Evolutionary conservation across 805 yeast genomes (phyloP).

Genomic region (Naumovozyma dairenensis): DNA sequence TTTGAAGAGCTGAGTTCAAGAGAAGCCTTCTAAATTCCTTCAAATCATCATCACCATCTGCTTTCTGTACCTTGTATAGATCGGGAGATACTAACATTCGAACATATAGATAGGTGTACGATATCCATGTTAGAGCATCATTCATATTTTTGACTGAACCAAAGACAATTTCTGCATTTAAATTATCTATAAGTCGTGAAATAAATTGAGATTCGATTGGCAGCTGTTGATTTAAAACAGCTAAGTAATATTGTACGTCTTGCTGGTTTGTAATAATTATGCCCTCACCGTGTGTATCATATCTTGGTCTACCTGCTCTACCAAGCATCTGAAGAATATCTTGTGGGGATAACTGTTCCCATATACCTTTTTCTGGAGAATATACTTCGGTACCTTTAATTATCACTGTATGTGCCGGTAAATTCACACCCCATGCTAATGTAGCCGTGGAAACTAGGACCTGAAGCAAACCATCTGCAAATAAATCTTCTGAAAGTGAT

Average conservation of each 20-base stretch:
- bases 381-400: conserved; percentile 91
- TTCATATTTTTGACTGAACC: conserved; percentile 52
- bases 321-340: conserved; percentile 97
- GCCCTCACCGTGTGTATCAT: conserved; percentile 89
- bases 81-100: conserved; percentile 69
- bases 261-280: conserved; percentile 80
- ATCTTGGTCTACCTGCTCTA: conserved; percentile 94
- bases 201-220: conserved; percentile 88
- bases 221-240: conserved; percentile 80
- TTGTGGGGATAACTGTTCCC: conserved; percentile 91
- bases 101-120: conserved; percentile 66
- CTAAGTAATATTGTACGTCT: conserved; percentile 80
- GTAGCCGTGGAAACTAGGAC: conserved; percentile 87
- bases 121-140: conserved; percentile 76
- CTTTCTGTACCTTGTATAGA: conserved; percentile 51
- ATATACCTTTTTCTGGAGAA: conserved; percentile 78
- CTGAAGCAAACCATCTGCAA: conserved; percentile 79
- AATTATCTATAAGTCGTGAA: conserved; percentile 54
- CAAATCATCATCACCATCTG: conserved; percentile 41
- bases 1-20: conserved; percentile 62
- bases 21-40: conserved; percentile 52
- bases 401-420: conserved; percentile 91
- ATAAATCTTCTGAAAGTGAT: conserved; percentile 69
- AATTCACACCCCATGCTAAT: conserved; percentile 93
- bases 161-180: conserved; percentile 80